phyloP scores from a whole-genome alignment of 768 basidiomycete species.

The Leccinum uliginosum region DNA sequence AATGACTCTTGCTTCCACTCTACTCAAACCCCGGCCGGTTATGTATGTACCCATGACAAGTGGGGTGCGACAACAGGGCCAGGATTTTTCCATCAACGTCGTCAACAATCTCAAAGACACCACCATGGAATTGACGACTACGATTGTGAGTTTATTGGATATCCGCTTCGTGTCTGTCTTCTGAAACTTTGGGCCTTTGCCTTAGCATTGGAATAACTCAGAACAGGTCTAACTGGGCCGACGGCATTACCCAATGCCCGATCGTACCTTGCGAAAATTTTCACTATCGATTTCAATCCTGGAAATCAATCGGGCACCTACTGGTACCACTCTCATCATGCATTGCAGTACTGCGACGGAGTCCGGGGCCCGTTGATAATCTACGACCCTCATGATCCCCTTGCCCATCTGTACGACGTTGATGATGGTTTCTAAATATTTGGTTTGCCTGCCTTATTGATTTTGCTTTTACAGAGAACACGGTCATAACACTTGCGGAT shows the following conservation, averaged over 20 bases:
- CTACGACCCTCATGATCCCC: conserved; percentile 45
- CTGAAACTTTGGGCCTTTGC: not conserved
- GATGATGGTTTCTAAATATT: conserved; percentile 42
- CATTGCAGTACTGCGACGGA: conserved; percentile 39
- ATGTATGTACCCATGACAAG: not conserved
- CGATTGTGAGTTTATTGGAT: conserved; percentile 28
- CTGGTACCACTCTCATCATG: conserved; percentile 46
- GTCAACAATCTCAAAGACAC: conserved; percentile 30
- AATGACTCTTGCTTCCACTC: conserved; percentile 60
- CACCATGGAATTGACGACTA: conserved; percentile 33
- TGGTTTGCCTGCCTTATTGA: not conserved
- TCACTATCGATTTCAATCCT: conserved; percentile 38
- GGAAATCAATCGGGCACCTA: conserved; percentile 41
- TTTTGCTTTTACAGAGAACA: conserved; percentile 28
- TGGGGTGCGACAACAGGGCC: conserved; percentile 24
- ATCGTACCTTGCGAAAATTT: conserved; percentile 37
- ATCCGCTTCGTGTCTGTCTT: not conserved
- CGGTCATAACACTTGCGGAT: conserved; percentile 41
- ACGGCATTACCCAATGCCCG: conserved; percentile 47
- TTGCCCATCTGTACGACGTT: conserved; percentile 38
- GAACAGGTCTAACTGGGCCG: conserved; percentile 30
- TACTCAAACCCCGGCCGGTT: conserved; percentile 58
- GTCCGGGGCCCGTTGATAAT: conserved; percentile 40
- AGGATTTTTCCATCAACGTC: conserved; percentile 35
- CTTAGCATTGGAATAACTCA: conserved; percentile 33